Evolutionary conservation across 192 early-diverging fungal species (phyloP), one percentile per base, ranked within the genome.

Genomic region (Cladochytrium replicatum): DNA sequence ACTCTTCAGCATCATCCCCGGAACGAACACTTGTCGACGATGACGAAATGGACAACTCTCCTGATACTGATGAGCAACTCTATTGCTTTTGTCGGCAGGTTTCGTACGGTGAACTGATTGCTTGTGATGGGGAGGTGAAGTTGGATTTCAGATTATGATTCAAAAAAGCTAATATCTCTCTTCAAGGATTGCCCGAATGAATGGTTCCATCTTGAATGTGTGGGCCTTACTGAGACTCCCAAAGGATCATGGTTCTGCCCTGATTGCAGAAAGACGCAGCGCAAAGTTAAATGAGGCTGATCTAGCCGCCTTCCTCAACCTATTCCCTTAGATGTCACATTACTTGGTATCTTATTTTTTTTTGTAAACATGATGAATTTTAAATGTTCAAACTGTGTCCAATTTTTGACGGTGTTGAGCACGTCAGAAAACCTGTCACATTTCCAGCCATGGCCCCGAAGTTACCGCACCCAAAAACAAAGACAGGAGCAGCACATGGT

Each of bases 151-250:
- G 26, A 8, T n/a, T 64, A 13, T 46, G 4, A 60, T 21, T 0
- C 3, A 6, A 21, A 54, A 6, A 5, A 17, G 29, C 27, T 30
- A n/a, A 27, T 15, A 50, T 1, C 25, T n/a, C 25, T 32, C 45
- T 24, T 9, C 5, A 40, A 81, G 74, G 54, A 77, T 19, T 85
- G 83, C 48, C 64, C 68, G 0, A 68, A 74, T 47, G 83, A 85
- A 68, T 85, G 83, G 83, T 85, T 86, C 49, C 83, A 85, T 56
- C 60, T 82, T 42, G 81, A 71, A 4, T 85, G 83, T 49, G 76
- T 84, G 28, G 83, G 76, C 11, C 55, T 85, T 9, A 47, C 55
- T 28, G 81, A 60, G 17, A 75, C 78, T n/a, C 83, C 83, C 11
- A 72, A 67, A 29, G 83, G 83, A 0, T 63, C 67, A 5, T 85